A percentile compares a stretch with the other conserved stretches of the same genome.
phyloP scores from a whole-genome alignment of 2,329 filamentous ascomycete genomes.

The Fusarium fracticaudum region DNA sequence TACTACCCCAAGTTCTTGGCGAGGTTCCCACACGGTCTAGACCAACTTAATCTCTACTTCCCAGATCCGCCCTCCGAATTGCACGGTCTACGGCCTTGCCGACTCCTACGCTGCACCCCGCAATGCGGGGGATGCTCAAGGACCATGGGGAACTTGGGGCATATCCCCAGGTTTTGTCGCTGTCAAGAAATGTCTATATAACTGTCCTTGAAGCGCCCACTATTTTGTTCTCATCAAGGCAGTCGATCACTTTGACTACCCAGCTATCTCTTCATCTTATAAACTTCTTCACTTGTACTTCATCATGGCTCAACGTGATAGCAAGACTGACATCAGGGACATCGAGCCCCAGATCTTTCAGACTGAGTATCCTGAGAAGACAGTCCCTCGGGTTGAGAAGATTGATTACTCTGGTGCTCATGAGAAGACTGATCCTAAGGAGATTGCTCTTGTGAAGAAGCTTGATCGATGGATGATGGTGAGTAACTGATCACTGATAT shows the following conservation, averaged over 20 bases:
- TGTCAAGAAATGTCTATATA: conserved; percentile 15
- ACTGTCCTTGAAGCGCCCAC: not conserved
- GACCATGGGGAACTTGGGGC: not conserved
- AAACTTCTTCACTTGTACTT: not conserved
- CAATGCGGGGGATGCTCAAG: conserved; percentile 20
- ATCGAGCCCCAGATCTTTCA: conserved; percentile 33
- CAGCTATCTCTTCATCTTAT: not conserved
- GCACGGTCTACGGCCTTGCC: not conserved
- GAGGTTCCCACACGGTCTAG: conserved; percentile 9
- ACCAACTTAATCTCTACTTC: conserved; percentile 29
- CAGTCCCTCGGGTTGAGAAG: conserved; percentile 29
- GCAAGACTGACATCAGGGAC: conserved; percentile 19
- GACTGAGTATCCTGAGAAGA: conserved; percentile 33
- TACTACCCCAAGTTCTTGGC: conserved; percentile 7
- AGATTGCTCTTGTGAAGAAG: conserved; percentile 41
- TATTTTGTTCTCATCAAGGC: conserved; percentile 13
- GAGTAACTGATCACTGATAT: not conserved
- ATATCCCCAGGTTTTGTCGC: not conserved
- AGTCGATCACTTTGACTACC: conserved; percentile 25
- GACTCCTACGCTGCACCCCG: conserved; percentile 22
- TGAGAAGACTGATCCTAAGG: conserved; percentile 41
- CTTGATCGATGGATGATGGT: conserved; percentile 42
- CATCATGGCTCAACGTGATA: conserved; percentile 22
- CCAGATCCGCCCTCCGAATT: conserved; percentile 7
- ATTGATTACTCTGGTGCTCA: conserved; percentile 42